phyloP scores from a whole-genome alignment of 2,329 filamentous ascomycete species.

The Pseudogymnoascus sp. region DNA sequence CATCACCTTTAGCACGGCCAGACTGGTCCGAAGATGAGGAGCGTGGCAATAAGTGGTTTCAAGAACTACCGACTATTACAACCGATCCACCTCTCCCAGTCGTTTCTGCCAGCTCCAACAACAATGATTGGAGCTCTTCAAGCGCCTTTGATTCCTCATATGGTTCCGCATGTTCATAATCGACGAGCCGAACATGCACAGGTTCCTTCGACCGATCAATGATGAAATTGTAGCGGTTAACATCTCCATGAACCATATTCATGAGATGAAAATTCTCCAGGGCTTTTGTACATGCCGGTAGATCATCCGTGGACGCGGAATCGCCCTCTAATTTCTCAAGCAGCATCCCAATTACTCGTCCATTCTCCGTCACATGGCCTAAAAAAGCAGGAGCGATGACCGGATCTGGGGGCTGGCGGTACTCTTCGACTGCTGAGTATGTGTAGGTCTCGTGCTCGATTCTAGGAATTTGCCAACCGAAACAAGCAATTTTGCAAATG shows the following conservation, averaged over 20 bases:
- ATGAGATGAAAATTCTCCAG: constrained; percentile 25
- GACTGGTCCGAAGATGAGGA: neutral
- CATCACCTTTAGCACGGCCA: neutral
- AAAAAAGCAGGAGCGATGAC: constrained; percentile 32
- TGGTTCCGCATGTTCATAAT: constrained; percentile 16
- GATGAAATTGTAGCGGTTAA: constrained; percentile 15
- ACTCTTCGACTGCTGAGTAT: constrained; percentile 15
- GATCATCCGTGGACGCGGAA: constrained; percentile 26
- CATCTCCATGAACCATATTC: constrained; percentile 16
- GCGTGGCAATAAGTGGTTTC: neutral
- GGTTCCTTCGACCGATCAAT: constrained; percentile 13
- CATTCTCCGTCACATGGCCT: constrained; percentile 32
- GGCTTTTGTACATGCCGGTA: constrained; percentile 27
- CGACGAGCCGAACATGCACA: constrained; percentile 15
- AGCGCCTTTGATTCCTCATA: constrained; percentile 14
- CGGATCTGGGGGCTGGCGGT: neutral
- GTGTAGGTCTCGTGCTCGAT: constrained; percentile 22
- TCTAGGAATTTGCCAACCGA: constrained; percentile 22
- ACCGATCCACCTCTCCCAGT: constrained; percentile 14
- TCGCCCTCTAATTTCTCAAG: constrained; percentile 32
- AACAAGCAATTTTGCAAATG: constrained; percentile 22
- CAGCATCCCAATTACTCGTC: constrained; percentile 34
- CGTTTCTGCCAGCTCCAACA: constrained; percentile 13
- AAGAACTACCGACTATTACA: constrained; percentile 10
- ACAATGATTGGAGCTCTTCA: constrained; percentile 15